Base-by-base conservation (phyloP, 1,284 basidiomycete species). In the Sporisorium sorghi region DNA sequence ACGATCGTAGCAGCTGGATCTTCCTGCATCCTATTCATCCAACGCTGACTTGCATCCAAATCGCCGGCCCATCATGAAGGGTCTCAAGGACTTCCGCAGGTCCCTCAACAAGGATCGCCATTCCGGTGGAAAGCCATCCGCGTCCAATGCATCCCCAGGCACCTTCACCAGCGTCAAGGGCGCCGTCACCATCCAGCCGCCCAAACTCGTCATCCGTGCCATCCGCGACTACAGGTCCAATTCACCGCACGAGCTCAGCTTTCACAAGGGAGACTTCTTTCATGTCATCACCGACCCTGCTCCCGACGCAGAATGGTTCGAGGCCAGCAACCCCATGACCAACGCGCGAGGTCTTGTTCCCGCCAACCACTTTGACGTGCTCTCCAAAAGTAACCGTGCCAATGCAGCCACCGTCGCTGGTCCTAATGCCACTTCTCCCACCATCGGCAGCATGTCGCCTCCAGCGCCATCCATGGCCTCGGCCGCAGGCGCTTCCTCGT, bases 231-330 rank as follows among this genome's bases (percentile, higher is more conserved):
- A 94, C 86, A 86, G 88, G 44, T 90, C 93, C 2, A 88, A 88
- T 59, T 89, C 90, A 0, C 92, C 94, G 0, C 91, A 93, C 81
- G 92, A 98, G 82, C 89, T 99, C 58, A 90, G 92, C 44, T 99
- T 98, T 84, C 88, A 90, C 76, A 92, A 92, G 85, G 97, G 97
- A 70, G 97, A 99, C 87, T 98, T 98, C 86, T 98, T 97, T 87
- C 93, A 98, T 86, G 95, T 99, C 63, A 88, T 93, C 35, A 89
- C 90, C 71, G 93, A 96, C 87, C 89, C 63, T 49, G 50, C 56
- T 35, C 64, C 63, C 21, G 73, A 78, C 11, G 66, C 81, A 26
- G 80, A 85, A 39, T 87, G 86, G 86, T 85, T 85, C 68, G 85
- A 87, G 57, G 86, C 86, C 2, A 82, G 79, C 56, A 86, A 99